Conservation (phyloP, 768 basidiomycete genomes). For the Gautieria morchelliformis region DNA sequence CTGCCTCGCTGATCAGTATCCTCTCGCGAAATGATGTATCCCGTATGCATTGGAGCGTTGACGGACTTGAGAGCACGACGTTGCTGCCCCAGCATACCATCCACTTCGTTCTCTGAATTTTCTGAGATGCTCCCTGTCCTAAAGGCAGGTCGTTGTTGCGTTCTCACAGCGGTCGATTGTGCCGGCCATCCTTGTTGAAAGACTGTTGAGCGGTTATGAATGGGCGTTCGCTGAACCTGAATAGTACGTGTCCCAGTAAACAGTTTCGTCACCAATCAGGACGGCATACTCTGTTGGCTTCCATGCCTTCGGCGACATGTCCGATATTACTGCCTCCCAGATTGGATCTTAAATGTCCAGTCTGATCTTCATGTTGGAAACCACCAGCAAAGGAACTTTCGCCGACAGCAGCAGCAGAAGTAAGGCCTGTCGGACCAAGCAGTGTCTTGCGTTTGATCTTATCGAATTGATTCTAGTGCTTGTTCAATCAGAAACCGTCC, state of each 20-base stretch:
- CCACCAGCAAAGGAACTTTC: not conserved
- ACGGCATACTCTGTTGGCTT: constrained; percentile 45
- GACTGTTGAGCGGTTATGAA: constrained; percentile 7
- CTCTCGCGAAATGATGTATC: not conserved
- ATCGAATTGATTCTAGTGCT: constrained; percentile 57
- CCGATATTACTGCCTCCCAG: not conserved
- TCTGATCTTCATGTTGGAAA: not conserved
- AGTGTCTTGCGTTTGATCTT: constrained; percentile 77
- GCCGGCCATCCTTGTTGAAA: not conserved
- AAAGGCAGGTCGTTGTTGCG: not conserved
- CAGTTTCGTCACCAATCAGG: not conserved
- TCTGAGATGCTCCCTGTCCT: not conserved
- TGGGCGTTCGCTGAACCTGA: constrained; percentile 18
- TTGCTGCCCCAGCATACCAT: not conserved
- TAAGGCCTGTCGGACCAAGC: constrained; percentile 33
- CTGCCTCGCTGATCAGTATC: not conserved
- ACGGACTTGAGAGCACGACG: not conserved
- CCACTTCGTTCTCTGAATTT: not conserved
- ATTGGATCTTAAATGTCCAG: not conserved
- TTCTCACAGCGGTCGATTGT: not conserved
- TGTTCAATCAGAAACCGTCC: not conserved
- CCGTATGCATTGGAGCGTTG: not conserved
- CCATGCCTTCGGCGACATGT: constrained; percentile 46
- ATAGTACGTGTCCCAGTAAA: not conserved
- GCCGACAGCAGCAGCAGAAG: not conserved